Evolutionary conservation across 1,139 yeast species (phyloP).

Genomic region (Pichia sp.): DNA sequence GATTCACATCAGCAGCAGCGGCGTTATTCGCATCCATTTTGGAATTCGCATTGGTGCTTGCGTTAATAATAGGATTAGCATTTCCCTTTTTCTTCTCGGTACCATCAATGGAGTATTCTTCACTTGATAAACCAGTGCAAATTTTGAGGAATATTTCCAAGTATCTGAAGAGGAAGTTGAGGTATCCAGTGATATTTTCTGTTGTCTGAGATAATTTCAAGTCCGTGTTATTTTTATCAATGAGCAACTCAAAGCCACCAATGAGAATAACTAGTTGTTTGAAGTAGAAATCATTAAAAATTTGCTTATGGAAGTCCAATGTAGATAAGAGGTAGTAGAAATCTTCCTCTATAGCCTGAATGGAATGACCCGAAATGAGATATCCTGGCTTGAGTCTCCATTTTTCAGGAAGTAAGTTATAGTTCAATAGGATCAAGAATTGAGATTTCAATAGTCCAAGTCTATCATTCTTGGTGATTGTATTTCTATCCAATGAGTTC

Average conservation of each 20-base stretch:
- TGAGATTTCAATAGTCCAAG: slow-evolving; percentile 25
- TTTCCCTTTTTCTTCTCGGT: too few species aligned
- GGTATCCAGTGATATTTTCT: slow-evolving; percentile 20
- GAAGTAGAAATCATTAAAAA: slow-evolving; percentile 25
- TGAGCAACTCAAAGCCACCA: slow-evolving; percentile 28
- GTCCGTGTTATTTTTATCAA: slow-evolving; percentile 15
- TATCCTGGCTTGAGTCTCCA: slow-evolving; percentile 28
- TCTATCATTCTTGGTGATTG: slow-evolving; percentile 27
- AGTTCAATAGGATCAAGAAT: slow-evolving; percentile 24
- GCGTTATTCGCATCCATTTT: too few species aligned
- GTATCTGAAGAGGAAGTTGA: slow-evolving; percentile 29
- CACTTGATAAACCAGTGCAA: slow-evolving; percentile 19
- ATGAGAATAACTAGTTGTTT: slow-evolving; percentile 26
- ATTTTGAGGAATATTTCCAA: slow-evolving; percentile 25
- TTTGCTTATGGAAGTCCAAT: slow-evolving; percentile 24
- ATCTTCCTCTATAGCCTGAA: slow-evolving; percentile 30
- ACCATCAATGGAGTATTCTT: background rate
- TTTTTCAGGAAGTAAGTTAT: slow-evolving; percentile 23
- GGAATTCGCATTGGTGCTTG: background rate
- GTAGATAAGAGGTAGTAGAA: slow-evolving; percentile 25
- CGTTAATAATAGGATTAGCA: slow-evolving; percentile 1
- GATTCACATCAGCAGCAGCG: slow-evolving; percentile 1
- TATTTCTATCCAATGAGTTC: slow-evolving; percentile 18
- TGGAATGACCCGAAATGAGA: slow-evolving; percentile 25
- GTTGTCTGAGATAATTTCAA: slow-evolving; percentile 17